phyloP scores from a whole-genome alignment of 306 rosid species.

The Oxytropis ochrocephala region DNA sequence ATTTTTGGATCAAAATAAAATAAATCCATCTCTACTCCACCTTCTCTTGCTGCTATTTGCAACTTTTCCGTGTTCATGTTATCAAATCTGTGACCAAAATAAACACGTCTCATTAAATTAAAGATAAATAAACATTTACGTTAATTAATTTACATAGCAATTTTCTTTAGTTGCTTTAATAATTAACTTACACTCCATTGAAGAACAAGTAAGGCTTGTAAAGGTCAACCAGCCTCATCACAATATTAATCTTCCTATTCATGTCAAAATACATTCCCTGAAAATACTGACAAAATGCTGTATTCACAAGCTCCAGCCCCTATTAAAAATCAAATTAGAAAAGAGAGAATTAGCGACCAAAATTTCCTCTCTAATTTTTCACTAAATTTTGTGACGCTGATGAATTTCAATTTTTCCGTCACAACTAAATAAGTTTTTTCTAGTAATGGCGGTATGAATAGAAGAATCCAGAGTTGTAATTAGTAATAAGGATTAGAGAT shows the following conservation, averaged over 20 bases:
- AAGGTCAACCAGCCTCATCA: constrained; percentile 59
- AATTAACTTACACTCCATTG: constrained; percentile 52
- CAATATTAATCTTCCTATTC: constrained; percentile 45
- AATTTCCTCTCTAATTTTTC: no score
- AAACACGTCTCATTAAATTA: neutral
- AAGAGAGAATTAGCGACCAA: no score
- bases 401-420: no score
- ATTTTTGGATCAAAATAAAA: constrained; percentile 61
- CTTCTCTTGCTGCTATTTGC: constrained; percentile 38
- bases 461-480: neutral
- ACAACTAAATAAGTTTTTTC: no score
- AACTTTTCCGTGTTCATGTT: constrained; percentile 54
- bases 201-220: constrained; percentile 72
- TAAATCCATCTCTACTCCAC: constrained; percentile 36
- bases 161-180: neutral
- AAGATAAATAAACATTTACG: neutral
- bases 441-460: neutral
- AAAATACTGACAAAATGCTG: constrained; percentile 51
- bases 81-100: constrained; percentile 49
- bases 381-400: no score
- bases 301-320: constrained; percentile 59
- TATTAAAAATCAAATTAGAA: neutral
- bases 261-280: constrained; percentile 30
- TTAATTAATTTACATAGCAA: neutral
- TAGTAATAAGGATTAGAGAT: neutral